Base-by-base conservation (phyloP, 257 asterid species). In the Ocimum tenuiflorum region DNA sequence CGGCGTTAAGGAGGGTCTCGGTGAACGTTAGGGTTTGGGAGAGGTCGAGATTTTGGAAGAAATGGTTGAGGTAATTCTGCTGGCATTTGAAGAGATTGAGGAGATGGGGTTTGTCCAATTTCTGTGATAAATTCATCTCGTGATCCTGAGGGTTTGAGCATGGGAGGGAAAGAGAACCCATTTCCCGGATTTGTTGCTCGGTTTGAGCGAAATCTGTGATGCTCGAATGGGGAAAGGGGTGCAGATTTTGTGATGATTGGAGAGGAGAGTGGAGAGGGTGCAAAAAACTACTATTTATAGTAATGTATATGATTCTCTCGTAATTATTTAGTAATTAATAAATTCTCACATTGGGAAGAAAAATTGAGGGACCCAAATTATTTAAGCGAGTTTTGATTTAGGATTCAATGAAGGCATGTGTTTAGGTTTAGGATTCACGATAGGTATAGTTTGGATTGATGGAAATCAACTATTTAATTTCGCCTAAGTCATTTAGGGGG, bases 31-130 rank as follows among this genome's bases (percentile, higher is more conserved):
- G 86, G 72, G 98, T 84, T 71, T 85, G 97, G 14, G 96, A 65
- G 17, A 85, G 89, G 69, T 89, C 91, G 58, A 89, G 95, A 77
- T 92, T 85, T 47, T 84, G 94, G 80, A 92, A 92, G 85, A 89
- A 89, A 74, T 92, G 85, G 80, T 92, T 92, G 77, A 92, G 85
- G 78, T 89, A 87, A 6, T 78, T 82, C 67, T 92, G 97, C 59
- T 92, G 98, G 81, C 87, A 81, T 80, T 85, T 85, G 85, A 92
- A 92, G 72, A 92, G 91, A 17, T 79, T 75, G 47, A 84, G 86
- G 61, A 89, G 33, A 41, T 86, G 83, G 60, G 88, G 36, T 27
- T 80, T 80, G 65, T 87, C 82, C 38, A 91, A 66, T 33, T 72
- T 60, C 23, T 73, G 70, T 0, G 71, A 13, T 60, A 36, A 8